Conservation (phyloP, 208 protist species). For the Crithidia bombi region DNA sequence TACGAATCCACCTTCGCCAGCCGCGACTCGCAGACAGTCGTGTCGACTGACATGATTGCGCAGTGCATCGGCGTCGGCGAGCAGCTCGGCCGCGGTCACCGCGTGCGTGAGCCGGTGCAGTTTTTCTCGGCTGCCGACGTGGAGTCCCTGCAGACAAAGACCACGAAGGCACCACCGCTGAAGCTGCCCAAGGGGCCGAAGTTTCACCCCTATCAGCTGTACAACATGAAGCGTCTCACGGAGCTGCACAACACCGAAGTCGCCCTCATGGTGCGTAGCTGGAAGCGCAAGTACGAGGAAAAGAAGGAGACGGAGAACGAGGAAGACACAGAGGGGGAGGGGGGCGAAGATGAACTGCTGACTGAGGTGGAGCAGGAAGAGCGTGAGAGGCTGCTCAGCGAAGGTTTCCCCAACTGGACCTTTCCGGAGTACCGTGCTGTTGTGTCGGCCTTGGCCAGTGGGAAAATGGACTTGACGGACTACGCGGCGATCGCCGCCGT, state of each 20-base stretch:
- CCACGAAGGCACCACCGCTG: constrained; percentile 61
- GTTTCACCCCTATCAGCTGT: constrained; percentile 82
- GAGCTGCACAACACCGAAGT: constrained; percentile 86
- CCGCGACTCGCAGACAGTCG: constrained; percentile 70
- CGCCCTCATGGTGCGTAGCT: constrained; percentile 79
- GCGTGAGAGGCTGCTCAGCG: constrained; percentile 71
- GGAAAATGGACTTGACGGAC: constrained; percentile 63
- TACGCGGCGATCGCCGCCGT: constrained; percentile 56
- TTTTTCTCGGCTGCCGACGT: constrained; percentile 78
- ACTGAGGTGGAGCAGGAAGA: constrained; percentile 81
- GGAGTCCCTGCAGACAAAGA: constrained; percentile 52
- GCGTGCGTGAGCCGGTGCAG: constrained; percentile 63
- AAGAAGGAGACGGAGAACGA: constrained; percentile 9
- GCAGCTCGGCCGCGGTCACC: constrained; percentile 87
- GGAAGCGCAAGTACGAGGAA: constrained; percentile 70
- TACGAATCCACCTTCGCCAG: constrained; percentile 68
- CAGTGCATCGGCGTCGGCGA: constrained; percentile 73
- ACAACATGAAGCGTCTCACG: constrained; percentile 79
- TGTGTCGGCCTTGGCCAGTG: constrained; percentile 50
- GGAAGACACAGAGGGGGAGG: constrained; percentile 13
- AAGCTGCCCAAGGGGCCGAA: constrained; percentile 71
- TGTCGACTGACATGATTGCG: constrained; percentile 82
- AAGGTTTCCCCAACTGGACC: constrained; percentile 82
- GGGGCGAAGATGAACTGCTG: constrained; percentile 58
- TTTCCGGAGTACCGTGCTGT: constrained; percentile 69